A percentile compares a stretch with the other conserved stretches of the same genome.
phyloP scores from a whole-genome alignment of 345 rosid genomes.

The Citrus australasica region DNA sequence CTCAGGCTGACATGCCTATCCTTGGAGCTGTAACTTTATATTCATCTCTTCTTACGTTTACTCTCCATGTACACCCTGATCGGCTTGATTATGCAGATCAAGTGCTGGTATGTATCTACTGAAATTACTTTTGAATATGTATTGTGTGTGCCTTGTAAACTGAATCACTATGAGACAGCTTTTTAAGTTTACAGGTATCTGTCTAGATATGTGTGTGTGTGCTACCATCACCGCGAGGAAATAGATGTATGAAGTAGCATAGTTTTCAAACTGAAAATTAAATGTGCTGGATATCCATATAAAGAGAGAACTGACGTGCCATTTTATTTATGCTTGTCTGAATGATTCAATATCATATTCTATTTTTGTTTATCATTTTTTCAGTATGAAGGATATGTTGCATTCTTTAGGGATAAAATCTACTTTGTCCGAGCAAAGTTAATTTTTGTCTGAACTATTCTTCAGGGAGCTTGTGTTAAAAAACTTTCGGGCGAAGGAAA shows the following conservation, averaged over 20 bases:
- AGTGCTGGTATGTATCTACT: slow-evolving; percentile 72
- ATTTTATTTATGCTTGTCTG: background rate
- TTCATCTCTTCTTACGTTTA: slow-evolving; percentile 96
- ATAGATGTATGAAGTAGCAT: background rate
- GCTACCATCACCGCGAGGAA: background rate
- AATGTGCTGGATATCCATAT: background rate
- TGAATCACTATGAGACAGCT: background rate
- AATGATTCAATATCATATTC: background rate
- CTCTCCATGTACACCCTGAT: slow-evolving; percentile 98
- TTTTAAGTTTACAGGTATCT: background rate
- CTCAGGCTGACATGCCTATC: slow-evolving; percentile 88
- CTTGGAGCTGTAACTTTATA: slow-evolving; percentile 91
- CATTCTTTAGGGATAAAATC: background rate
- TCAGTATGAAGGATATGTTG: background rate
- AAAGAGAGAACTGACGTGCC: background rate
- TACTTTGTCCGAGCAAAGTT: background rate
- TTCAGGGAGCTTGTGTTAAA: slow-evolving; percentile 91
- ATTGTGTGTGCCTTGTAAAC: background rate
- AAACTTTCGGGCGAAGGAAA: slow-evolving; percentile 74
- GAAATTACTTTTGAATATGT: slow-evolving; percentile 3
- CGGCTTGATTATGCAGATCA: slow-evolving; percentile 99
- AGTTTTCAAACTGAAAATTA: background rate
- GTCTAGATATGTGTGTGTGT: background rate
- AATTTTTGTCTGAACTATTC: slow-evolving; percentile 6
- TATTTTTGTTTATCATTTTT: background rate